Evolutionary conservation across 805 yeast genomes (phyloP).

Genomic region (Brettanomyces nanus): DNA sequence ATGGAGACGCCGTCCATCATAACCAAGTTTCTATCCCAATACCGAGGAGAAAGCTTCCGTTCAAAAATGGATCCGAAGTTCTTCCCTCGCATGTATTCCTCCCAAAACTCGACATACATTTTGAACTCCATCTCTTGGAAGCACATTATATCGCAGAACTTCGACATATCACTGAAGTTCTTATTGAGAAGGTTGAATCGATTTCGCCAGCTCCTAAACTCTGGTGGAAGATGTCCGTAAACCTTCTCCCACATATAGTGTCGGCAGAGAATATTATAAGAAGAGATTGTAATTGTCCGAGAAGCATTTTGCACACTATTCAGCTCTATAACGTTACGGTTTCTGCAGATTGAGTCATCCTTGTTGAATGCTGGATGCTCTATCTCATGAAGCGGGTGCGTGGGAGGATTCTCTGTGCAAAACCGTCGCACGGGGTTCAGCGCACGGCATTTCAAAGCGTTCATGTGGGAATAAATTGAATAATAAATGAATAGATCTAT

Average conservation of each 20-base stretch:
- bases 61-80: conserved; percentile 42
- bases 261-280: conserved; percentile 27
- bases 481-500: no score
- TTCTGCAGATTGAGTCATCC: not conserved
- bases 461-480: no score
- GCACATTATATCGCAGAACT: conserved; percentile 48
- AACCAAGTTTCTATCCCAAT: conserved; percentile 40
- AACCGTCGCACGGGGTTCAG: no score
- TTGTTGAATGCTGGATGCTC: not conserved
- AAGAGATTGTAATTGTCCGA: conserved; percentile 22
- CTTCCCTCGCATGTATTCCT: conserved; percentile 9
- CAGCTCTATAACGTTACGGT: not conserved
- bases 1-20: conserved; percentile 56
- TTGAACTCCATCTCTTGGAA: conserved; percentile 29
- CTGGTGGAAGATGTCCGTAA: conserved; percentile 40
- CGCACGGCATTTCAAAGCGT: no score
- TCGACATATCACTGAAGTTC: conserved; percentile 27
- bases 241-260: conserved; percentile 56
- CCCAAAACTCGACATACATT: conserved; percentile 22
- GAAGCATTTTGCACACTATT: not conserved
- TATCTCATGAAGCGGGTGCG: no score
- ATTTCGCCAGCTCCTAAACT: conserved; percentile 41
- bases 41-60: conserved; percentile 41
- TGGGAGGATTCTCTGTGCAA: no score
- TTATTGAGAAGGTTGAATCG: conserved; percentile 35